Evolutionary conservation across 176 grass and related monocot species (phyloP), one percentile per base, ranked within the genome.

Genomic region (Musa beccarii): DNA sequence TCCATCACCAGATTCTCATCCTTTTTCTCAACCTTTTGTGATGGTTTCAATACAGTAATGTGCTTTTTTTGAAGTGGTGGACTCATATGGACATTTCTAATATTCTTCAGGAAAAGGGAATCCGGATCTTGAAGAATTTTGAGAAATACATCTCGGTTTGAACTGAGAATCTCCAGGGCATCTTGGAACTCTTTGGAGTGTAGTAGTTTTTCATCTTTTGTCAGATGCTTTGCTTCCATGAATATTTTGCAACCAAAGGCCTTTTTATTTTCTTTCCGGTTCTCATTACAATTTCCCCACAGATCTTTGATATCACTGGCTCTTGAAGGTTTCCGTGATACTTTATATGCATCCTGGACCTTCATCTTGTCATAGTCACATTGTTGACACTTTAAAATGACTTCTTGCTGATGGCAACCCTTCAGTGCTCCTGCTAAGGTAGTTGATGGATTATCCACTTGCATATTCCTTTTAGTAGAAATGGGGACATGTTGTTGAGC

Each of bases 1-100:
- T 49, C 59, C 59, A 28, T 79, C 26, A 59, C 75, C 65, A 63
- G 62, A 68, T 87, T 87, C 80, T 66, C 73, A 76, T 43, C 71
- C 62, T 82, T 82, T 85, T 67, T 85, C 78, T 82, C 93, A 86
- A 75, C 59, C 66, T 69, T 89, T 79, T 87, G 88, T 59, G 80
- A 67, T 85, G 93, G 93, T 80, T 91, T 97, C 79, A 97, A 82
- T 28, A 93, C 93, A 54, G 93, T 90, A 81, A 97, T 97, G 49
- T 64, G 77, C 62, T 87, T 90, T 51, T 82, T 89, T 68, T 80
- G 77, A 87, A 88, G 62, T 24, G 70, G 28, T 52, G 80, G 78
- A 75, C 65, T 77, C 6, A 53, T 59, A 70, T 57, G 53, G 28
- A 23, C 19, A 28, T 70, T 68, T 55, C 65, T 70, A 21, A 79